Evolutionary conservation across 129 eudicot species (phyloP), one percentile per base, ranked within the genome.

Genomic region (Artemisia annua): DNA sequence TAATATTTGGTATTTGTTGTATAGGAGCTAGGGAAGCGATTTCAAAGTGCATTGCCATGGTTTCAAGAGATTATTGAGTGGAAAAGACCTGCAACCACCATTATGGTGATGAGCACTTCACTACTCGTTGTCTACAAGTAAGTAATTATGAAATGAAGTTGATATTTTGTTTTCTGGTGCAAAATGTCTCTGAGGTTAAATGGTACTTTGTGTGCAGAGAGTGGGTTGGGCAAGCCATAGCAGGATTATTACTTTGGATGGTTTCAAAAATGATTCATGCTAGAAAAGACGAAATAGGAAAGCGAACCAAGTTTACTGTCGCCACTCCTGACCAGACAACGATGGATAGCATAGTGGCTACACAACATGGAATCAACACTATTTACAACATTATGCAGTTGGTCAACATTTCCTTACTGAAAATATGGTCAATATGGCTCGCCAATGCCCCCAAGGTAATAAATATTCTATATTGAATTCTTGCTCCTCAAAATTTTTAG

Each of bases 321-420:
- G 49, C 68, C 64, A 76, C 82, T 11, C 73, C 89, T 2, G 94
- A 92, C 30, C 84, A 83, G 58, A 61, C 94, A 51, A 52, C 94
- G 3, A 57, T 92, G 82, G 96, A 92, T 78, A 92, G 85, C 66
- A 81, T 87, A 18, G 97, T 92, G 13, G 88, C 96, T 3, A 94
- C 94, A 35, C 91, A 92, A 54, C 94, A 85, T 50, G 96, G 91
- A 9, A 20, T 92, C 15, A 74, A 80, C 61, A 81, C 60, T 49
- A 55, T 79, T 32, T 86, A 85, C 64, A 82, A 83, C n/a, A 51
- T 79, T 64, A 35, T 87, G 26, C 90, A 80, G 70, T 28, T 54
- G 43, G 69, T 81, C 55, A 92, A 92, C 68, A 65, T 92, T 70
- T 76, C 94, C 0, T 59, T 92, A 9, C 80, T 92, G 0, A 92